These are phyloP conservation scores for Pseudogymnoascus sp. DNA, from an alignment of 2,329 filamentous ascomycete species.

Conservation along the genomic window DNA sequence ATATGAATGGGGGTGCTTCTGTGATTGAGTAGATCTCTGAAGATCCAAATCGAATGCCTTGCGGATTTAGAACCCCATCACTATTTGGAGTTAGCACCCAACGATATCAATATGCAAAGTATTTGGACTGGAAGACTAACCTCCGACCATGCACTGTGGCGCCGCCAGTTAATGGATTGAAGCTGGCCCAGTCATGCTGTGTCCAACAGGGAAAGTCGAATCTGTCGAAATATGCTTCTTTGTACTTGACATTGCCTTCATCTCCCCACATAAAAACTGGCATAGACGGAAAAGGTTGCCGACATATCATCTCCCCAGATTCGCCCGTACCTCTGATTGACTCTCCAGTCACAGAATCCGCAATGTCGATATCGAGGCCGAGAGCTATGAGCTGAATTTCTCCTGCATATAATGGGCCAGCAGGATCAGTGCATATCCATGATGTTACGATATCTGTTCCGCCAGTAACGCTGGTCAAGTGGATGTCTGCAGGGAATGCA, in stretches of 20 bases:
- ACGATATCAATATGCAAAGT: not conserved
- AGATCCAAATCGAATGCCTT: slow-evolving; percentile 10
- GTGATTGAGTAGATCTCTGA: slow-evolving; percentile 29
- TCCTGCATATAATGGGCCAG: slow-evolving; percentile 36
- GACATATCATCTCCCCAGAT: slow-evolving; percentile 40
- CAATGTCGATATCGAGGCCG: slow-evolving; percentile 41
- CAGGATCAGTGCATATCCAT: slow-evolving; percentile 37
- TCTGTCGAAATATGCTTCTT: slow-evolving; percentile 39
- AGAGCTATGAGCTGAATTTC: slow-evolving; percentile 40
- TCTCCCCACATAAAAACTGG: slow-evolving; percentile 41
- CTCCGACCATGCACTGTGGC: slow-evolving; percentile 36
- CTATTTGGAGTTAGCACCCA: slow-evolving; percentile 14
- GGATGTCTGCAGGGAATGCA: slow-evolving; percentile 32
- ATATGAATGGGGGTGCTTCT: slow-evolving; percentile 35
- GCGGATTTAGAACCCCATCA: slow-evolving; percentile 10
- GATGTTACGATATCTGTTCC: slow-evolving; percentile 42
- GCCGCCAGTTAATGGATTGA: slow-evolving; percentile 36
- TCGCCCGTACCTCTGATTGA: slow-evolving; percentile 30
- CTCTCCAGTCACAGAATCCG: slow-evolving; percentile 31
- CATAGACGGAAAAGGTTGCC: slow-evolving; percentile 41
- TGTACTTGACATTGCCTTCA: slow-evolving; percentile 34
- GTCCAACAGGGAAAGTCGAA: slow-evolving; percentile 37
- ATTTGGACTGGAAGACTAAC: not conserved
- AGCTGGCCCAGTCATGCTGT: slow-evolving; percentile 41
- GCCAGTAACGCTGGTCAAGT: slow-evolving; percentile 38